These are phyloP conservation scores for Ceratobasidium theobromae DNA, from an alignment of 1,284 basidiomycete species.

Conservation along the genomic window DNA sequence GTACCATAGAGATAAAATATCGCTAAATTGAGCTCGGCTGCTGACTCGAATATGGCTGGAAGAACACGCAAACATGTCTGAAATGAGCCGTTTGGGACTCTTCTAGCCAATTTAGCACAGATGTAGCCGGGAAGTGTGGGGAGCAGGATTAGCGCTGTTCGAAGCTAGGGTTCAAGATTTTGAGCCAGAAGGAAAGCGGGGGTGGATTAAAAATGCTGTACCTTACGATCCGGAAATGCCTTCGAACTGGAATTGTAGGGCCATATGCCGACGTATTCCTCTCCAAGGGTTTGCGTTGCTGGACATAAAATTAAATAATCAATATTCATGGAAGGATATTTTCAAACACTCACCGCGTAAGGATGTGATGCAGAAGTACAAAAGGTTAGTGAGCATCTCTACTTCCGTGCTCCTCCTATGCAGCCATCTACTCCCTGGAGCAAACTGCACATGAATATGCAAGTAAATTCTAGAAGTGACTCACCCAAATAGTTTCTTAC, in stretches of 20 bases:
- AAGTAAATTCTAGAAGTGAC: slow-evolving; percentile 38
- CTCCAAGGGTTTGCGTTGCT: slow-evolving; percentile 83
- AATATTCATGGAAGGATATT: slow-evolving; percentile 24
- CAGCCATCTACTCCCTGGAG: slow-evolving; percentile 83
- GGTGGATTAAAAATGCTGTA: slow-evolving; percentile 23
- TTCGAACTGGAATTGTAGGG: slow-evolving; percentile 54
- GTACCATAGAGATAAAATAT: slow-evolving; percentile 78
- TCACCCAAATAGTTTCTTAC: slow-evolving; percentile 76
- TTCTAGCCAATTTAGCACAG: slow-evolving; percentile 52
- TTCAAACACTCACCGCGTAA: slow-evolving; percentile 59
- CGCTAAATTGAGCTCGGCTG: slow-evolving; percentile 75
- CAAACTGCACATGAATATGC: slow-evolving; percentile 5
- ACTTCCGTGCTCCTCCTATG: slow-evolving; percentile 78
- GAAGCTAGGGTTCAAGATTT: slow-evolving; percentile 40
- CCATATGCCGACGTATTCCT: slow-evolving; percentile 90
- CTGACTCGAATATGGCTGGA: slow-evolving; percentile 54
- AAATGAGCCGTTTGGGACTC: slow-evolving; percentile 36
- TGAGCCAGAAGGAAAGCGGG: background rate
- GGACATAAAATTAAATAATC: slow-evolving; percentile 31
- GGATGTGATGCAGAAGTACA: slow-evolving; percentile 76
- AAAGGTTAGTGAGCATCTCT: slow-evolving; percentile 66
- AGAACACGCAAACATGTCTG: slow-evolving; percentile 46
- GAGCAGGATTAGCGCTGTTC: slow-evolving; percentile 63
- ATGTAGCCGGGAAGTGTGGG: slow-evolving; percentile 63
- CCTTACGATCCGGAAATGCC: slow-evolving; percentile 47